These are phyloP conservation scores for Mortierella antarctica DNA, from an alignment of 192 early-diverging fungal species.

Conservation along the genomic window DNA sequence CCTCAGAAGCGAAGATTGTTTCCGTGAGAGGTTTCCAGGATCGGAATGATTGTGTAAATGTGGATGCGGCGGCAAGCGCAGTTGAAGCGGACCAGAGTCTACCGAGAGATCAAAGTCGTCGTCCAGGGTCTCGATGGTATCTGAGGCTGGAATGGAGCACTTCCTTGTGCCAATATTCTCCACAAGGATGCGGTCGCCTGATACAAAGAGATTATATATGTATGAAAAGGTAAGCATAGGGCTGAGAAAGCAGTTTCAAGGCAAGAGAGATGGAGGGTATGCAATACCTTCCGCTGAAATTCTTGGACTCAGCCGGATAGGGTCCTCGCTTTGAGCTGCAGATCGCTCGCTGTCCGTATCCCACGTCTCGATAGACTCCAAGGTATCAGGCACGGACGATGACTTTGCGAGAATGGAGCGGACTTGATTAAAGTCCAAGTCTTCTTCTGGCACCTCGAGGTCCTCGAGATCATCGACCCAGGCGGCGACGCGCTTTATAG, in stretches of 20 bases:
- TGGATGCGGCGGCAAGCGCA: not conserved
- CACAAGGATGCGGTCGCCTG: not conserved
- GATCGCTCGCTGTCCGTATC: conserved; percentile 37
- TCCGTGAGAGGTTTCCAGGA: not conserved
- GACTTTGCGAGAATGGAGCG: conserved; percentile 34
- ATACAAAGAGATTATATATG: not conserved
- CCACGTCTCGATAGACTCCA: conserved; percentile 30
- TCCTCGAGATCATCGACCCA: conserved; percentile 51
- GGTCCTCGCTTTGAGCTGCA: not conserved
- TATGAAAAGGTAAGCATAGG: no score
- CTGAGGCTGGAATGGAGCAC: not conserved
- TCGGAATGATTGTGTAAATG: not conserved
- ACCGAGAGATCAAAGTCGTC: conserved; percentile 33
- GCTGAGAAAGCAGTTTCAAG: no score
- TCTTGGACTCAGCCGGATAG: not conserved
- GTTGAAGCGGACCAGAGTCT: conserved; percentile 15
- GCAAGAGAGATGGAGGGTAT: no score
- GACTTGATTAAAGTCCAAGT: conserved; percentile 34
- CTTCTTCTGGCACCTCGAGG: conserved; percentile 38
- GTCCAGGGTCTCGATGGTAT: conserved; percentile 33
- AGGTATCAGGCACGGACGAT: conserved; percentile 4
- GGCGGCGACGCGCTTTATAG: conserved; percentile 42
- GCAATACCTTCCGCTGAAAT: no score
- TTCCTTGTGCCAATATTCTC: not conserved
- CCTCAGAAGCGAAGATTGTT: conserved; percentile 8